Base-by-base conservation (phyloP, 495 filamentous ascomycete genomes). In the Aspergillus carlsbadensis region DNA sequence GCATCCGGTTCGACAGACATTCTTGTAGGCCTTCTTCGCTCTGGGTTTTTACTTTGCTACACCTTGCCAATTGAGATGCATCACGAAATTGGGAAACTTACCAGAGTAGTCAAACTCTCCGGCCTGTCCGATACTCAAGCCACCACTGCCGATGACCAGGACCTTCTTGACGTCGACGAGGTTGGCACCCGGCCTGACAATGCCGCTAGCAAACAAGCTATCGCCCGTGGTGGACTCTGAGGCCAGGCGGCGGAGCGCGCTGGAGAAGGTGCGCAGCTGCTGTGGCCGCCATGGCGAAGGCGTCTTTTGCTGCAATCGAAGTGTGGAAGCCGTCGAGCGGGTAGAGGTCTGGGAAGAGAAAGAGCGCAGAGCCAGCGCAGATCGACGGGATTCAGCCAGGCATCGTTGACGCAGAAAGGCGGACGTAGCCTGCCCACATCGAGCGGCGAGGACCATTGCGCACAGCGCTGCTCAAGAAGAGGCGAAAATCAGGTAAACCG, bases 31-130 rank as follows among this genome's bases (percentile, higher is more conserved):
- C 15, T 29, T 10, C 11, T 5, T 18, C 6, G 3, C 6, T n/a
- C n/a, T 17, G 1, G 24, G 24, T 7, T 35, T 15, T 8, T 48
- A 15, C 31, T 22, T 14, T 18, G 33, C 48, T 52, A 22, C 13
- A 10, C 20, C 36, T 35, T 29, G 5, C 8, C 20, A 3, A 29
- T 37, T 40, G 22, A 15, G 31, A 34, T 15, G 22, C 10, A 52
- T 6, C 35, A n/a, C 49, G 2, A 13, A 21, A 13, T n/a, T 10
- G 3, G 14, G 26, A 10, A 10, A 75, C 76, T 26, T 89, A 70
- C 92, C 93, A n/a, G 93, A 96, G 73, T 98, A 96, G 72, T 96
- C 92, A 63, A 98, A 98, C 73, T 98, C 93, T 67, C 93, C 93
- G 60, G 93, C 92, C 72, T 98, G 93, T 13, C 93, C 93, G 73